Percentiles rank a stretch among this genome's conserved stretches.
phyloP scores from a whole-genome alignment of 179 eudicot genomes.

The Heliamphora pulchella region DNA sequence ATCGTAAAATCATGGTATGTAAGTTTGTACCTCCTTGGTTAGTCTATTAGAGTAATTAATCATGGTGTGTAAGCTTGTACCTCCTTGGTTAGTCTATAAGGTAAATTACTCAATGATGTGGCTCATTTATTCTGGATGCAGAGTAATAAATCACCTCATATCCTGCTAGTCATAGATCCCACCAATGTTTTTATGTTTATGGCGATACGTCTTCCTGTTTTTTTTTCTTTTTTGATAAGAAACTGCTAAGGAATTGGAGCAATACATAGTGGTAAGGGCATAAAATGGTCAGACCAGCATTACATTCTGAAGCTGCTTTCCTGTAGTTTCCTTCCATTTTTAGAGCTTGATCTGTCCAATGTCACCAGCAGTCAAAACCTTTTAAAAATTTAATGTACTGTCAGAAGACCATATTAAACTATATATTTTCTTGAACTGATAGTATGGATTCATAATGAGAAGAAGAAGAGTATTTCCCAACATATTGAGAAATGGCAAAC shows the following conservation, averaged over 20 bases:
- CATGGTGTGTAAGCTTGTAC: conserved; percentile 42
- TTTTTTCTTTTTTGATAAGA: too few relatives aligned
- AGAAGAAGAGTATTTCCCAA: background rate
- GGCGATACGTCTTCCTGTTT: too few relatives aligned
- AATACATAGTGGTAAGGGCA: background rate
- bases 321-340: background rate
- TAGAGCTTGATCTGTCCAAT: too few relatives aligned
- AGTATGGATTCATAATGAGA: background rate
- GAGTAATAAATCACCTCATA: background rate
- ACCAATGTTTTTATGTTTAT: too few relatives aligned
- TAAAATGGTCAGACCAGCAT: background rate
- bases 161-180: background rate
- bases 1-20: conserved; percentile 76
- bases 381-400: background rate
- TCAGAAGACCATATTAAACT: background rate
- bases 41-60: conserved; percentile 16
- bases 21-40: conserved; percentile 11
- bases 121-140: background rate
- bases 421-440: background rate
- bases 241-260: background rate
- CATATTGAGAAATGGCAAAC: background rate
- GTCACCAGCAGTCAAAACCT: too few relatives aligned
- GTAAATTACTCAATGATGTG: conserved; percentile 3
- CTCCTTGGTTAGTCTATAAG: conserved; percentile 1
- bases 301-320: background rate